Conservation (phyloP, 2,329 filamentous ascomycete species). For the Apiospora koreana region DNA sequence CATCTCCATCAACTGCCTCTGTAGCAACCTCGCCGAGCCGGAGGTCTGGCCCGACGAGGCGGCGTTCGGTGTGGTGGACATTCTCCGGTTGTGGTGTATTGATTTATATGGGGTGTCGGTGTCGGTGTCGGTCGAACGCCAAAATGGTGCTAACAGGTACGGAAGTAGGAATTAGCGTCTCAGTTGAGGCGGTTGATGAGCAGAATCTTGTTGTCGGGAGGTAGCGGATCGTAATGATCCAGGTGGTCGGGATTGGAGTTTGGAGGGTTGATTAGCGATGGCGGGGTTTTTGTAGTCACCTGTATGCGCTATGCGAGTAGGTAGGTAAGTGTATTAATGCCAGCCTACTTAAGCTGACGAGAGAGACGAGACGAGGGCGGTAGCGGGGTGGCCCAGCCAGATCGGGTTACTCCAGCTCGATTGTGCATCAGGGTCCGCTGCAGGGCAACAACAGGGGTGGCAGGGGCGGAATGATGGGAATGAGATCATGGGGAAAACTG, state of each 20-base stretch:
- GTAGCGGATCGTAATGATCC: neutral
- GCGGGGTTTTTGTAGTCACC: neutral
- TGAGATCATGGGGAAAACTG: neutral
- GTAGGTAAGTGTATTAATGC: neutral
- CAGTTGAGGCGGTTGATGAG: neutral
- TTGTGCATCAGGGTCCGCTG: neutral
- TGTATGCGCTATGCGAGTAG: neutral
- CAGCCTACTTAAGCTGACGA: neutral
- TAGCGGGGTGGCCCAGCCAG: neutral
- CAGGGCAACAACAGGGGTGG: too few species aligned
- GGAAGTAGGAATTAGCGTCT: neutral
- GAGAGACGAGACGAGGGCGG: neutral
- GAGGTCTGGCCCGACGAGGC: slow-evolving; percentile 26
- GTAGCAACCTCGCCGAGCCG: slow-evolving; percentile 72
- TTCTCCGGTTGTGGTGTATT: neutral
- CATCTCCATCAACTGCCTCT: slow-evolving; percentile 91
- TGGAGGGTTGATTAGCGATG: neutral
- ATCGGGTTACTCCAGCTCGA: neutral
- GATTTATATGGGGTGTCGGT: too few species aligned
- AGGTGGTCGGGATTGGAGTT: neutral
- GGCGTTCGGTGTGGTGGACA: slow-evolving; percentile 1
- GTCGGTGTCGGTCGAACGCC: neutral
- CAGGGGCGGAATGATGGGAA: too few species aligned
- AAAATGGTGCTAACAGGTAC: neutral
- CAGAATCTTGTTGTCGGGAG: neutral